phyloP scores from a whole-genome alignment of 1,139 yeast species.

The Hemisphaericaspora lyxosophila region DNA sequence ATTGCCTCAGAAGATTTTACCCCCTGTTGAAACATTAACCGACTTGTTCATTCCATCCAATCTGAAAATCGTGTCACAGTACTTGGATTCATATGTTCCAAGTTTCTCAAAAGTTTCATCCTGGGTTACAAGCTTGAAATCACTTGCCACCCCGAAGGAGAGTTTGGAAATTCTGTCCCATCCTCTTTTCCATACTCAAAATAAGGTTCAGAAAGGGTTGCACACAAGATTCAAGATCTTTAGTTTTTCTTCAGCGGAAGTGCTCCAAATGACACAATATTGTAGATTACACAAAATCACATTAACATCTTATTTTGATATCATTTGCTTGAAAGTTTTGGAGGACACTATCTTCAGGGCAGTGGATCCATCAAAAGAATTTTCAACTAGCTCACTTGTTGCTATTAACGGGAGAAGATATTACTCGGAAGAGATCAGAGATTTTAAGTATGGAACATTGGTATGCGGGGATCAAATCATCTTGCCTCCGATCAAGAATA shows the following conservation, averaged over 20 bases:
- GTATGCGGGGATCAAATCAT: conserved; percentile 19
- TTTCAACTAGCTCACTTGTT: conserved; percentile 17
- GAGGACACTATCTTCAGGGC: conserved; percentile 22
- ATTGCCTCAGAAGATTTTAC: conserved; percentile 11
- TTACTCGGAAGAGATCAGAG: conserved; percentile 16
- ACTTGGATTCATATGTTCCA: conserved; percentile 12
- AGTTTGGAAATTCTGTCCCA: background rate
- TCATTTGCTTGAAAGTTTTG: conserved; percentile 21
- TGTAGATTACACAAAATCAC: conserved; percentile 24
- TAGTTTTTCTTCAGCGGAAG: conserved; percentile 14
- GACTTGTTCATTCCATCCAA: conserved; percentile 15
- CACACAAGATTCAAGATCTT: conserved; percentile 18
- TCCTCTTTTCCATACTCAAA: conserved; percentile 16
- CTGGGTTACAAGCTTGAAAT: conserved; percentile 5
- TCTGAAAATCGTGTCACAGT: conserved; percentile 5
- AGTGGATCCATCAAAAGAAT: conserved; percentile 11
- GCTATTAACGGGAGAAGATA: conserved; percentile 32
- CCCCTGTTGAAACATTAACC: conserved; percentile 13
- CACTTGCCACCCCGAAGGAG: background rate
- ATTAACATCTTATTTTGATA: conserved; percentile 27
- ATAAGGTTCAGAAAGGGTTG: conserved; percentile 12
- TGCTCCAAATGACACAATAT: conserved; percentile 13
- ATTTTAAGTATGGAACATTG: conserved; percentile 21
- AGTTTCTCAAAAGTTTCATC: conserved; percentile 5
- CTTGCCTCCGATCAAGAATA: conserved; percentile 14